phyloP scores from a whole-genome alignment of 176 grass and related monocot species.

The Elymus sibiricus region DNA sequence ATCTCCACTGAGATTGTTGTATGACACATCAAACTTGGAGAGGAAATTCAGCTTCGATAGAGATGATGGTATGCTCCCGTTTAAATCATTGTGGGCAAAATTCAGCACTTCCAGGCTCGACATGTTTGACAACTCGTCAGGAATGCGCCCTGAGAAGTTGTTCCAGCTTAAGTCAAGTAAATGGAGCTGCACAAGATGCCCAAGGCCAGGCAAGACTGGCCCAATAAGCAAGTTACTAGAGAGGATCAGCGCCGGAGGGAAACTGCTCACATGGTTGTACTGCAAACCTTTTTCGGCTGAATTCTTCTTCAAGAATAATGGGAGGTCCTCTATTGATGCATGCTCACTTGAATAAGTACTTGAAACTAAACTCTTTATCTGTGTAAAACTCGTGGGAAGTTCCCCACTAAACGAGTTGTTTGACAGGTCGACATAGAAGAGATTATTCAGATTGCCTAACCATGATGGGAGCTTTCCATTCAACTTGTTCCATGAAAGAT shows the following conservation, averaged over 20 bases:
- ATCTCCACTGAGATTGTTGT: constrained; percentile 55
- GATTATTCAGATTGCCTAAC: constrained; percentile 39
- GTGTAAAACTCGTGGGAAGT: constrained; percentile 46
- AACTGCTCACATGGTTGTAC: constrained; percentile 80
- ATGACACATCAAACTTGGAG: constrained; percentile 61
- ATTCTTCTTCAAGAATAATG: constrained; percentile 42
- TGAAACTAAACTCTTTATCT: constrained; percentile 34
- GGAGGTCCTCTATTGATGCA: constrained; percentile 13
- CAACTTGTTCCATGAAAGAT: constrained; percentile 71
- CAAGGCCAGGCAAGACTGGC: constrained; percentile 44
- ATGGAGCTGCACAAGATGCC: constrained; percentile 32
- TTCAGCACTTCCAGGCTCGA: constrained; percentile 54
- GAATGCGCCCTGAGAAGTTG: constrained; percentile 68
- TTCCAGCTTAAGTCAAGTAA: constrained; percentile 56
- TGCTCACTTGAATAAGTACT: neutral
- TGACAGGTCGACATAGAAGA: constrained; percentile 72
- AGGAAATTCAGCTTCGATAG: constrained; percentile 67
- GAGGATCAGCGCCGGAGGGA: constrained; percentile 73
- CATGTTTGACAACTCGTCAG: constrained; percentile 67
- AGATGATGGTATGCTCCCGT: constrained; percentile 62
- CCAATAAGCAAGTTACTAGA: constrained; percentile 58
- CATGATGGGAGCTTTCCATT: constrained; percentile 47
- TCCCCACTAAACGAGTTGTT: constrained; percentile 61
- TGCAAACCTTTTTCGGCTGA: constrained; percentile 48
- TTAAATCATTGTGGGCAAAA: constrained; percentile 60